phyloP scores from a whole-genome alignment of 129 eudicot genomes.

The Calendula officinalis region DNA sequence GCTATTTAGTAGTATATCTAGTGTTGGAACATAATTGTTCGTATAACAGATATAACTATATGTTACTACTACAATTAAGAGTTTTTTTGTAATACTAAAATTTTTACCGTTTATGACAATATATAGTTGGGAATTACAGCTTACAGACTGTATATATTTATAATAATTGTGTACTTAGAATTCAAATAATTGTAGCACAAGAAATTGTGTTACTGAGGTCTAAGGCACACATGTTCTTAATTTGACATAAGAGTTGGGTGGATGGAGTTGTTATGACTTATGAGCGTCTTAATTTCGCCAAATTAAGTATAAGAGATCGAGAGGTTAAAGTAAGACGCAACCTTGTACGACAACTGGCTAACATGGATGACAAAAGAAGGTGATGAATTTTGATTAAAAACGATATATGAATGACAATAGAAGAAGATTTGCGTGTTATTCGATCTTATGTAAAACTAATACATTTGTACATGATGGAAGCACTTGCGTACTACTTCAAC shows the following conservation, averaged over 20 bases:
- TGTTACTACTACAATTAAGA: too few species aligned
- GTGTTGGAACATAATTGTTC: too few species aligned
- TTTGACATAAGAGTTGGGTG: not conserved
- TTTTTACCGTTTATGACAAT: too few species aligned
- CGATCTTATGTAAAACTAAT: constrained; percentile 17
- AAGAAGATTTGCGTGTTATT: constrained; percentile 14
- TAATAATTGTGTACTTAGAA: not conserved
- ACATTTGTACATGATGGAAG: constrained; percentile 28
- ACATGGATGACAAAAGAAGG: constrained; percentile 38
- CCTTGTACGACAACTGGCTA: constrained; percentile 27
- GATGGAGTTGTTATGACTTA: not conserved
- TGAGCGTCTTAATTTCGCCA: constrained; percentile 3
- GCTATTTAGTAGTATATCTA: too few species aligned
- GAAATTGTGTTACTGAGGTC: constrained; percentile 7
- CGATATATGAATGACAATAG: constrained; percentile 28
- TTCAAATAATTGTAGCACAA: constrained; percentile 22
- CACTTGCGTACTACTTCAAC: constrained; percentile 22
- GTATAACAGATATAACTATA: too few species aligned
- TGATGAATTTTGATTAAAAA: constrained; percentile 21
- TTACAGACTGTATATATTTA: too few species aligned
- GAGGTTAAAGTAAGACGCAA: constrained; percentile 24
- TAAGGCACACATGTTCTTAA: constrained; percentile 4
- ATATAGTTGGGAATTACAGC: too few species aligned
- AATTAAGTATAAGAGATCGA: constrained; percentile 15
- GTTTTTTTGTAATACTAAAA: too few species aligned